Percentiles rank a stretch among this genome's conserved stretches.
Evolutionary conservation across 2,329 filamentous ascomycete genomes (phyloP).

Genomic region (Beauveria bassiana): DNA sequence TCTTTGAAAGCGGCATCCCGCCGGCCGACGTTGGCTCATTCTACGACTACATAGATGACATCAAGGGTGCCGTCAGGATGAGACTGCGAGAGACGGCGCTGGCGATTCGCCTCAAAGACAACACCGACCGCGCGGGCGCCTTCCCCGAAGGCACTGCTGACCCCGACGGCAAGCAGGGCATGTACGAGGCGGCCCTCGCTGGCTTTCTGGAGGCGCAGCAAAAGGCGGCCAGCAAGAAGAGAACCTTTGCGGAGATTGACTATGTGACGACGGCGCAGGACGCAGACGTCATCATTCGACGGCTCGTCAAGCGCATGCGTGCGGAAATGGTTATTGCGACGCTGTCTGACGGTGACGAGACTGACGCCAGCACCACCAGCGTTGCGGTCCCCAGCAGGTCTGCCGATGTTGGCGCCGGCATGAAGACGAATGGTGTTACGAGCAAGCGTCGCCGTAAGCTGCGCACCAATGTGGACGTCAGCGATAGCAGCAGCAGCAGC

Average conservation of each 20-base stretch:
- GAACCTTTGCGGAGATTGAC: constrained; percentile 45
- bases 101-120: constrained; percentile 50
- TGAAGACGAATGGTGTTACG: constrained; percentile 38
- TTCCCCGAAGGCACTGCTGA: constrained; percentile 44
- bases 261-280: constrained; percentile 43
- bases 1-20: constrained; percentile 67
- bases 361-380: constrained; percentile 23
- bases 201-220: constrained; percentile 34
- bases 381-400: background rate
- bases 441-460: constrained; percentile 46
- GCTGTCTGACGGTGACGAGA: constrained; percentile 42
- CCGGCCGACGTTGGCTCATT: constrained; percentile 61
- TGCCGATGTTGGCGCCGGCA: constrained; percentile 22
- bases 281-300: constrained; percentile 41
- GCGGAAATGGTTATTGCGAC: constrained; percentile 50
- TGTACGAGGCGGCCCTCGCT: constrained; percentile 48
- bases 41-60: constrained; percentile 67
- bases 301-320: constrained; percentile 55
- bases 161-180: constrained; percentile 40
- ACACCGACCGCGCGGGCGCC: constrained; percentile 38
- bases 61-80: constrained; percentile 67
- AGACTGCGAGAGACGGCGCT: constrained; percentile 60
- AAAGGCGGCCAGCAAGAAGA: constrained; percentile 26
- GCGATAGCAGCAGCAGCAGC: constrained; percentile 25
- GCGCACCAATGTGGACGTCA: constrained; percentile 38